phyloP scores from a whole-genome alignment of 2,329 filamentous ascomycete species.

The Microsporum ferrugineum region DNA sequence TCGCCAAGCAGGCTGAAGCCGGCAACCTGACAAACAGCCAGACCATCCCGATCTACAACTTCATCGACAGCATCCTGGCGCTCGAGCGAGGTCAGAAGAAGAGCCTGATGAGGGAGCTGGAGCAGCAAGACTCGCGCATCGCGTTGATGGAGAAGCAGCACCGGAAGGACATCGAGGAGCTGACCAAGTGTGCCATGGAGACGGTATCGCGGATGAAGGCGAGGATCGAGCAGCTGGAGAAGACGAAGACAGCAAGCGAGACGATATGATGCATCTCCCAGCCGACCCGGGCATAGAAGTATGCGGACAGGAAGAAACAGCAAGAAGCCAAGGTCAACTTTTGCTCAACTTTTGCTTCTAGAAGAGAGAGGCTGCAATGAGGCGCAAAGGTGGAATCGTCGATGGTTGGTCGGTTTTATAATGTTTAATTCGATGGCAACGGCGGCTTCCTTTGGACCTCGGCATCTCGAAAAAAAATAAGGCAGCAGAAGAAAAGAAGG shows the following conservation, averaged over 20 bases:
- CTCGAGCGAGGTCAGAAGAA: constrained; percentile 14
- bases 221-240: constrained; percentile 12
- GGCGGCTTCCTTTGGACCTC: not conserved
- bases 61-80: constrained; percentile 20
- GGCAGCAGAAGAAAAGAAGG: not conserved
- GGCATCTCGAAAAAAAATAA: not conserved
- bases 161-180: constrained; percentile 15
- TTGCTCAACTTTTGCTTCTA: no score
- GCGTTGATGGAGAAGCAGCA: constrained; percentile 13
- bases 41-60: constrained; percentile 19
- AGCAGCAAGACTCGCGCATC: constrained; percentile 15
- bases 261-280: no score
- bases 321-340: no score
- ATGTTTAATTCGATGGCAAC: no score
- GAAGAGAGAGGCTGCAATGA: no score
- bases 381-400: no score
- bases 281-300: no score
- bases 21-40: constrained; percentile 19
- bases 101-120: constrained; percentile 13
- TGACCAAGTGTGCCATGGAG: constrained; percentile 14
- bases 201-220: constrained; percentile 13
- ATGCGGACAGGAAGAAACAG: no score
- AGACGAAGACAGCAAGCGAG: not conserved
- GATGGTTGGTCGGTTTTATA: no score
- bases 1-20: constrained; percentile 19